phyloP scores from a whole-genome alignment of 176 grass and related monocot genomes.

The Triticum urartu region DNA sequence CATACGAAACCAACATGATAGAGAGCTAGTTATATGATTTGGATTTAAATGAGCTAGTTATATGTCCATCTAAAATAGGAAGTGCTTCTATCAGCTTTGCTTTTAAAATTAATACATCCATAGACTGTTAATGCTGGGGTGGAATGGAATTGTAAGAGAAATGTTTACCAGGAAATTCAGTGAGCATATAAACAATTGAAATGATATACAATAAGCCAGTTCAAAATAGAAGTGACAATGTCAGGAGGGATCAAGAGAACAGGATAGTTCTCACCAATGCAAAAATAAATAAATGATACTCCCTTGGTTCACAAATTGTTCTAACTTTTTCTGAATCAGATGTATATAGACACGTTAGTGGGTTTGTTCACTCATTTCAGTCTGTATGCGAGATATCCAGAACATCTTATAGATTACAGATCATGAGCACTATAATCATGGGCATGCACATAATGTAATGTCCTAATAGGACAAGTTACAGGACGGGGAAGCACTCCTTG shows the following conservation, averaged over 20 bases:
- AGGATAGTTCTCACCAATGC: neutral
- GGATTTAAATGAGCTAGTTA: neutral
- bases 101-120: neutral
- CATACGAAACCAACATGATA: neutral
- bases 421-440: neutral
- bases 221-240: neutral
- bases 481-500: neutral
- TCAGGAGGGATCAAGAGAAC: neutral
- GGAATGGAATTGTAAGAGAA: neutral
- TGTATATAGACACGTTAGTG: too few relatives aligned
- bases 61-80: neutral
- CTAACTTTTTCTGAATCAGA: too few relatives aligned
- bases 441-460: neutral
- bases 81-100: neutral
- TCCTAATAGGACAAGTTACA: neutral
- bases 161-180: neutral
- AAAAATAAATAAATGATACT: neutral
- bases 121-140: neutral
- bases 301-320: too few relatives aligned
- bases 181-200: neutral
- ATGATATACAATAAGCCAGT: neutral
- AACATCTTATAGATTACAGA: neutral
- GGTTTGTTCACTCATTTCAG: too few relatives aligned
- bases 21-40: neutral
- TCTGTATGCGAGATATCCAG: too few relatives aligned